Percentiles rank a stretch among this genome's conserved stretches.
These are phyloP conservation scores for Tricholoma furcatifolium DNA, from an alignment of 768 basidiomycete species.

Conservation along the genomic window DNA sequence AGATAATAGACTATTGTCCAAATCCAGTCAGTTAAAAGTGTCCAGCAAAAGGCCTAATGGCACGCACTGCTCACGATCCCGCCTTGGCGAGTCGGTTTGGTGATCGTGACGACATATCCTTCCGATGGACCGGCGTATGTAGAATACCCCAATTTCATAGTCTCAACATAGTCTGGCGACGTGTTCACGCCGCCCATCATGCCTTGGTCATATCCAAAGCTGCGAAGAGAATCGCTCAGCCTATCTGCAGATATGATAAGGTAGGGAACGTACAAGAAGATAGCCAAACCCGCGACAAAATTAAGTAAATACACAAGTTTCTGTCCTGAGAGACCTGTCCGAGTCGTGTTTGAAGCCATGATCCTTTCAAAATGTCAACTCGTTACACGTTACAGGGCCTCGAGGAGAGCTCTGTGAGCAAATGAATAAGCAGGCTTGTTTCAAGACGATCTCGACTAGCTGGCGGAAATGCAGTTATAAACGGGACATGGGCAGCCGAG, in stretches of 20 bases:
- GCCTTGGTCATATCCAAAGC: constrained; percentile 49
- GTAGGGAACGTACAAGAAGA: constrained; percentile 26
- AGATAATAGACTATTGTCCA: constrained; percentile 35
- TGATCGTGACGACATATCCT: constrained; percentile 42
- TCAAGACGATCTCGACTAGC: too few relatives aligned
- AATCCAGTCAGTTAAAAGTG: background rate
- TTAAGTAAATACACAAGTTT: constrained; percentile 26
- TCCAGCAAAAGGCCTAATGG: background rate
- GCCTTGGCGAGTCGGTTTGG: constrained; percentile 40
- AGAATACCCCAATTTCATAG: constrained; percentile 38
- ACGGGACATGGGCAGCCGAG: too few relatives aligned
- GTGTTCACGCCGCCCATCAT: constrained; percentile 51
- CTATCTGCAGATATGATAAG: background rate
- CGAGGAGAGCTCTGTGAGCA: background rate
- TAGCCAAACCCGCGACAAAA: constrained; percentile 29
- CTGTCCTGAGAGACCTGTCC: constrained; percentile 18
- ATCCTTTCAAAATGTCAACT: background rate
- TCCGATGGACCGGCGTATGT: constrained; percentile 38
- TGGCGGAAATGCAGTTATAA: too few relatives aligned
- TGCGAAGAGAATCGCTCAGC: constrained; percentile 10
- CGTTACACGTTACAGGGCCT: background rate
- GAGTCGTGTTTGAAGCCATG: background rate
- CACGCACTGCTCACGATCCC: constrained; percentile 42
- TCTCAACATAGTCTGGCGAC: constrained; percentile 40
- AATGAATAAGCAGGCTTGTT: background rate